Percentiles rank a stretch among this genome's conserved stretches.
phyloP scores from a whole-genome alignment of 1,284 basidiomycete genomes.

The Naganishia liquefaciens region DNA sequence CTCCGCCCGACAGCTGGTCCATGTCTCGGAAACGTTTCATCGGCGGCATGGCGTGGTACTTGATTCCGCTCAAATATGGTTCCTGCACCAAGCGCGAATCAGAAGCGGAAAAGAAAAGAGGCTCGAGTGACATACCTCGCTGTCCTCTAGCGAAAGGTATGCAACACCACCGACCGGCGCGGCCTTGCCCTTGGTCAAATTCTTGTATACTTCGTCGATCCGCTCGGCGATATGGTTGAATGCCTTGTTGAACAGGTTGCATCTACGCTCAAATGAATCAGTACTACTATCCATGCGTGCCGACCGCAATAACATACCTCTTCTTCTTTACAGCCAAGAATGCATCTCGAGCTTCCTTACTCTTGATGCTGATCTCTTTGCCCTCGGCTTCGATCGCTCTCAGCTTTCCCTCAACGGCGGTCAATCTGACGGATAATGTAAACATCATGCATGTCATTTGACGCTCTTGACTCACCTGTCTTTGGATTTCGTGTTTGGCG shows the following conservation, averaged over 20 bases:
- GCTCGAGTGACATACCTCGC: slow-evolving; percentile 64
- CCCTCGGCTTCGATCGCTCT: slow-evolving; percentile 61
- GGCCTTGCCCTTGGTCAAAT: slow-evolving; percentile 90
- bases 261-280: slow-evolving; percentile 52
- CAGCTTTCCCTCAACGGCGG: slow-evolving; percentile 76
- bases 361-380: slow-evolving; percentile 67
- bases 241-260: slow-evolving; percentile 91
- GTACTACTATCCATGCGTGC: neutral
- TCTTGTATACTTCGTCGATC: slow-evolving; percentile 97
- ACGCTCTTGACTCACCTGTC: slow-evolving; percentile 62
- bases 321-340: slow-evolving; percentile 85
- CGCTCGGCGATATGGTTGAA: slow-evolving; percentile 92
- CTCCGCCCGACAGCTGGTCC: slow-evolving; percentile 96
- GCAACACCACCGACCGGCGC: slow-evolving; percentile 87
- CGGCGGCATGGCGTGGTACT: slow-evolving; percentile 98
- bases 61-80: slow-evolving; percentile 92
- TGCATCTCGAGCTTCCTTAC: slow-evolving; percentile 81
- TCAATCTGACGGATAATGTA: slow-evolving; percentile 61
- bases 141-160: slow-evolving; percentile 92
- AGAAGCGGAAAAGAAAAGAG: slow-evolving; percentile 5
- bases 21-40: slow-evolving; percentile 99
- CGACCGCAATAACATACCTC: slow-evolving; percentile 58
- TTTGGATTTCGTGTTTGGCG: slow-evolving; percentile 94
- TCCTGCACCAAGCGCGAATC: slow-evolving; percentile 62
- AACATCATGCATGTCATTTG: neutral